Percentiles rank a stretch among this genome's conserved stretches.
phyloP scores from a whole-genome alignment of 2,329 filamentous ascomycete genomes.

The Fusarium sp. region DNA sequence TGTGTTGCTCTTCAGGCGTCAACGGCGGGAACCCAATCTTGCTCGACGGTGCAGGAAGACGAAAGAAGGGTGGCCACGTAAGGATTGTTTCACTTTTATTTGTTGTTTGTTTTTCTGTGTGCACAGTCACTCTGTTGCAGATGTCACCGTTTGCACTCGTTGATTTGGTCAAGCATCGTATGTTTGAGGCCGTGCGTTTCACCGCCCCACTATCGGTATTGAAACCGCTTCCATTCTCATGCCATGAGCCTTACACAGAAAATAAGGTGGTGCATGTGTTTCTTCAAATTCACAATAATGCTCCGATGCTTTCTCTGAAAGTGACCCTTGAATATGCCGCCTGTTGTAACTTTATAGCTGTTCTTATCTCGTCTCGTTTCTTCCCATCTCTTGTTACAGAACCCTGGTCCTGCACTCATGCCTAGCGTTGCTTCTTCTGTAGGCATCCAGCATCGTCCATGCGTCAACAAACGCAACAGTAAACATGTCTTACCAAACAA shows the following conservation, averaged over 20 bases:
- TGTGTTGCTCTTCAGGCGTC: conserved; percentile 6
- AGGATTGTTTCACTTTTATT: neutral
- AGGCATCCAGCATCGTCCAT: neutral
- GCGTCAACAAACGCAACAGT: neutral
- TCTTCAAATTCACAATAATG: fast-evolving
- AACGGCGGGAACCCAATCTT: neutral
- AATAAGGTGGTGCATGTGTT: fast-evolving
- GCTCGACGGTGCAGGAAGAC: neutral
- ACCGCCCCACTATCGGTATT: neutral
- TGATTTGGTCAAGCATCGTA: neutral
- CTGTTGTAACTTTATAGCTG: fast-evolving
- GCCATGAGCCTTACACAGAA: neutral
- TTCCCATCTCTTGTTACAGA: fast-evolving
- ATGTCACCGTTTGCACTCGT: neutral
- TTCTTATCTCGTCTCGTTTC: neutral
- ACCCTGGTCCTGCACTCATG: neutral
- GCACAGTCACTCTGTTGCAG: neutral
- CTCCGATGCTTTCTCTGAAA: too few species aligned
- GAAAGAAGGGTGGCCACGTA: neutral
- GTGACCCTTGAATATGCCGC: fast-evolving
- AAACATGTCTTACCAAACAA: fast-evolving
- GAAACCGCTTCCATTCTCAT: neutral
- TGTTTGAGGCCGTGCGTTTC: neutral
- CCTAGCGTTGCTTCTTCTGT: neutral
- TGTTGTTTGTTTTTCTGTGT: neutral